These are phyloP conservation scores for Entonaema liquescens DNA, from an alignment of 495 filamentous ascomycete genomes.

Conservation along the genomic window DNA sequence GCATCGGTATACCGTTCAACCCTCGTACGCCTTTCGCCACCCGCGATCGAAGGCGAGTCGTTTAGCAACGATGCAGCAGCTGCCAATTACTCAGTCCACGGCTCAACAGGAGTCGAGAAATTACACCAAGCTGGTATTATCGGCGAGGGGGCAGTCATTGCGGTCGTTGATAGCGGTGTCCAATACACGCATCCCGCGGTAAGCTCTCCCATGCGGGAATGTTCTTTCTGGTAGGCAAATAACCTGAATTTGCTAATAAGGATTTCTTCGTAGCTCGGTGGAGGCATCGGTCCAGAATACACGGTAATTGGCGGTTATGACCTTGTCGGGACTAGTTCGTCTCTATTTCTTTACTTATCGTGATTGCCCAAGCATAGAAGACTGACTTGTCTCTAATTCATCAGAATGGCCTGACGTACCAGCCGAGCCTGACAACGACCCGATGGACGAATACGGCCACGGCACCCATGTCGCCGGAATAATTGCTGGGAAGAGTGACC, in stretches of 20 bases:
- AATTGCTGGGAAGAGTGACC: background rate
- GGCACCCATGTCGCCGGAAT: background rate
- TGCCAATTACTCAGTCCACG: background rate
- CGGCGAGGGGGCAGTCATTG: background rate
- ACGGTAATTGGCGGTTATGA: conserved; percentile 50
- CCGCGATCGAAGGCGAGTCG: background rate
- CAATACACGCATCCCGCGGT: background rate
- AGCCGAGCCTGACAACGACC: background rate
- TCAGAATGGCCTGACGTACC: background rate
- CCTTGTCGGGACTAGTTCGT: conserved; percentile 43
- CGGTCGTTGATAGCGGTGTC: background rate
- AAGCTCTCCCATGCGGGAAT: background rate
- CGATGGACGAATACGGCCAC: background rate
- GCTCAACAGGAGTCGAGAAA: background rate
- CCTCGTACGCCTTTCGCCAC: background rate
- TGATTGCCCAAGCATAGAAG: background rate
- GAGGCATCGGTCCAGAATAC: conserved; percentile 47
- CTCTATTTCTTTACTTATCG: background rate
- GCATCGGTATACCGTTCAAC: background rate
- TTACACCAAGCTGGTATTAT: background rate
- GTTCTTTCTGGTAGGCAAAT: background rate
- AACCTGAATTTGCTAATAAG: background rate
- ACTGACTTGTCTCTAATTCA: background rate
- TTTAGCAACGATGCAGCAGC: background rate
- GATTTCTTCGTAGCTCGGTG: conserved; percentile 41